These are phyloP conservation scores for Calonectria pseudoturangicola DNA, from an alignment of 2,329 filamentous ascomycete genomes.

Conservation along the genomic window DNA sequence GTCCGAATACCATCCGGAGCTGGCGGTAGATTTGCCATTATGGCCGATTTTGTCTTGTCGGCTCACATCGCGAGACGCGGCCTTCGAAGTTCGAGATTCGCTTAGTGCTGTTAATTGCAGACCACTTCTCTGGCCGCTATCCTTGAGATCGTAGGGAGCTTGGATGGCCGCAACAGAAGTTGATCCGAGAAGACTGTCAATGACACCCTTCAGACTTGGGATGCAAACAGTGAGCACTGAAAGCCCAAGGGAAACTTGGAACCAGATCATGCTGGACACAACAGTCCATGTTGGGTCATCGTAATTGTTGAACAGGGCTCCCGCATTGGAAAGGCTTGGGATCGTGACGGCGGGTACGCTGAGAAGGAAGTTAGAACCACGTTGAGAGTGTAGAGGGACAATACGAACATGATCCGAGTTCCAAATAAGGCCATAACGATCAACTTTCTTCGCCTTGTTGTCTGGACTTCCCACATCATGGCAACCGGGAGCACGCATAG, in stretches of 20 bases:
- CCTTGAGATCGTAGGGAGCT: slow-evolving; percentile 48
- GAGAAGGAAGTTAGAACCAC: not conserved
- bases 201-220: slow-evolving; percentile 50
- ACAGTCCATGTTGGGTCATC: slow-evolving; percentile 46
- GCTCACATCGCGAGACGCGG: slow-evolving; percentile 36
- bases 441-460: slow-evolving; percentile 42
- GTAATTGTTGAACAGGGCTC: slow-evolving; percentile 42
- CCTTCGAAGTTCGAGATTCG: slow-evolving; percentile 30
- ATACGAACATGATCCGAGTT: slow-evolving; percentile 46
- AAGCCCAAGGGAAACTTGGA: slow-evolving; percentile 47
- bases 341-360: slow-evolving; percentile 49
- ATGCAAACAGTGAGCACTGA: slow-evolving; percentile 51
- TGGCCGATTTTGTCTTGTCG: slow-evolving; percentile 16
- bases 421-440: slow-evolving; percentile 49
- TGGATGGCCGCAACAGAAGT: slow-evolving; percentile 47
- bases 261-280: slow-evolving; percentile 46
- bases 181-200: slow-evolving; percentile 48
- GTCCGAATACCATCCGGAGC: slow-evolving; percentile 43
- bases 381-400: not conserved
- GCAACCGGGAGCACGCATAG: slow-evolving; percentile 46
- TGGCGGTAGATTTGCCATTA: slow-evolving; percentile 26
- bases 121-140: slow-evolving; percentile 45
- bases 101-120: slow-evolving; percentile 44
- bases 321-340: slow-evolving; percentile 41
- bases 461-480: slow-evolving; percentile 54